A percentile compares a stretch with the other conserved stretches of the same genome.
Conservation (phyloP, 2,329 filamentous ascomycete species). For the Sclerotinia trifoliorum region DNA sequence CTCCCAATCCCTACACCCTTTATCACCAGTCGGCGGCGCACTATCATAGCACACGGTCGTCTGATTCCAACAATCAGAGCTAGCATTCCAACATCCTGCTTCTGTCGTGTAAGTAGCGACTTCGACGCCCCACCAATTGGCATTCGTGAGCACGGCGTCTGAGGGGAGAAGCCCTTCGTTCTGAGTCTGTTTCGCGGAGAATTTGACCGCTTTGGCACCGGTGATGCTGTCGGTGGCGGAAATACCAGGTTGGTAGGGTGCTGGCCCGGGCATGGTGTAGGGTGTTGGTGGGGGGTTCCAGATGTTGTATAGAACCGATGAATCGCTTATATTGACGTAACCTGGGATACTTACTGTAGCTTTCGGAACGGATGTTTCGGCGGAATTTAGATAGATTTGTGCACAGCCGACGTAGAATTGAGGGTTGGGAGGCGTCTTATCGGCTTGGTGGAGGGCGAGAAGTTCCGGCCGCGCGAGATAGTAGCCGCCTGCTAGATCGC, state of each 20-base stretch:
- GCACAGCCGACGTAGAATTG: slow-evolving; percentile 74
- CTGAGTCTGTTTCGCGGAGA: slow-evolving; percentile 37
- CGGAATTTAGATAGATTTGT: slow-evolving; percentile 62
- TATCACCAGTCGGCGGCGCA: slow-evolving; percentile 57
- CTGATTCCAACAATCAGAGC: slow-evolving; percentile 59
- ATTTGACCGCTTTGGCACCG: slow-evolving; percentile 6
- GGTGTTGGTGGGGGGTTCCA: slow-evolving; percentile 52
- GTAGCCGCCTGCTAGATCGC: slow-evolving; percentile 60
- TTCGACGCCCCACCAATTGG: slow-evolving; percentile 69
- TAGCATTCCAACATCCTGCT: slow-evolving; percentile 58
- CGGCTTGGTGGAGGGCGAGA: slow-evolving; percentile 64
- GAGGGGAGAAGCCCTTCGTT: slow-evolving; percentile 53
- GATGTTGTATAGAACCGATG: slow-evolving; percentile 63
- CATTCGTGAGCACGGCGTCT: slow-evolving; percentile 63
- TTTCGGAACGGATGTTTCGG: slow-evolving; percentile 48
- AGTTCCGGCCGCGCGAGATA: slow-evolving; percentile 73
- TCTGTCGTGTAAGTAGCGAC: slow-evolving; percentile 56
- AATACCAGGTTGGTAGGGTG: slow-evolving; percentile 32
- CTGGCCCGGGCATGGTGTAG: slow-evolving; percentile 59
- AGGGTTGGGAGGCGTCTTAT: slow-evolving; percentile 53
- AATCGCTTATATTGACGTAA: slow-evolving; percentile 54
- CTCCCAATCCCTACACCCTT: slow-evolving; percentile 62
- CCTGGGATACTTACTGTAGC: slow-evolving; percentile 65
- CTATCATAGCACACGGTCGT: slow-evolving; percentile 56
- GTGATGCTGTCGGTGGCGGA: not conserved